Evolutionary conservation across 768 basidiomycete species (phyloP).

Genomic region (Crucibulum laeve): DNA sequence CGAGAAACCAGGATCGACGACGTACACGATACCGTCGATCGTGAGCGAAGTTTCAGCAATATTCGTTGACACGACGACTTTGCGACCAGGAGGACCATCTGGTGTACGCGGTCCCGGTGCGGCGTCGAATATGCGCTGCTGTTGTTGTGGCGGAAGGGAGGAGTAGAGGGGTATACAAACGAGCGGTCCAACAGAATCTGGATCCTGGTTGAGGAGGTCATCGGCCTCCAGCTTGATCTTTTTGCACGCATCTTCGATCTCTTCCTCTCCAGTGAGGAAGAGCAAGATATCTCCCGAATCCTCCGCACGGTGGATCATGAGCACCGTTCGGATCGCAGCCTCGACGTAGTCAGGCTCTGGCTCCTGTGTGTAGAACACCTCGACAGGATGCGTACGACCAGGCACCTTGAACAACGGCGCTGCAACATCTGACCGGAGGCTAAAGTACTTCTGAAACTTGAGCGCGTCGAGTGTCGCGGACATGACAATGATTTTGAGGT

Average conservation of each 20-base stretch:
- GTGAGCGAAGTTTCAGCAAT: constrained; percentile 97
- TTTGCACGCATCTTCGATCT: constrained; percentile 94
- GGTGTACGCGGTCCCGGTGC: constrained; percentile 59
- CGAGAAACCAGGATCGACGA: constrained; percentile 95
- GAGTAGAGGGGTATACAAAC: constrained; percentile 93
- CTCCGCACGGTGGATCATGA: constrained; percentile 97
- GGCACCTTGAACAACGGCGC: constrained; percentile 90
- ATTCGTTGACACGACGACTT: constrained; percentile 94
- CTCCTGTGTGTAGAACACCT: constrained; percentile 90
- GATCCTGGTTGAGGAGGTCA: constrained; percentile 67
- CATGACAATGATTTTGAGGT: constrained; percentile 98
- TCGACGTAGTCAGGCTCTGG: constrained; percentile 96
- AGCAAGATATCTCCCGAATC: constrained; percentile 89
- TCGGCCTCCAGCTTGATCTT: constrained; percentile 93
- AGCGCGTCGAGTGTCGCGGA: constrained; percentile 94
- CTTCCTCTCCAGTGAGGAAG: constrained; percentile 97
- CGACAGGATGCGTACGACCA: constrained; percentile 92
- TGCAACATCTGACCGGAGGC: constrained; percentile 33
- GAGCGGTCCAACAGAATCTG: constrained; percentile 78
- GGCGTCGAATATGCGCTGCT: constrained; percentile 95
- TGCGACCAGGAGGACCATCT: constrained; percentile 82
- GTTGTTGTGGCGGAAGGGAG: constrained; percentile 88
- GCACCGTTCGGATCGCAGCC: constrained; percentile 91
- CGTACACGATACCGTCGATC: constrained; percentile 99
- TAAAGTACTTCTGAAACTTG: constrained; percentile 97